A percentile compares a stretch with the other conserved stretches of the same genome.
Evolutionary conservation across 2,329 filamentous ascomycete species (phyloP).

Genomic region (Xylariales sp.): DNA sequence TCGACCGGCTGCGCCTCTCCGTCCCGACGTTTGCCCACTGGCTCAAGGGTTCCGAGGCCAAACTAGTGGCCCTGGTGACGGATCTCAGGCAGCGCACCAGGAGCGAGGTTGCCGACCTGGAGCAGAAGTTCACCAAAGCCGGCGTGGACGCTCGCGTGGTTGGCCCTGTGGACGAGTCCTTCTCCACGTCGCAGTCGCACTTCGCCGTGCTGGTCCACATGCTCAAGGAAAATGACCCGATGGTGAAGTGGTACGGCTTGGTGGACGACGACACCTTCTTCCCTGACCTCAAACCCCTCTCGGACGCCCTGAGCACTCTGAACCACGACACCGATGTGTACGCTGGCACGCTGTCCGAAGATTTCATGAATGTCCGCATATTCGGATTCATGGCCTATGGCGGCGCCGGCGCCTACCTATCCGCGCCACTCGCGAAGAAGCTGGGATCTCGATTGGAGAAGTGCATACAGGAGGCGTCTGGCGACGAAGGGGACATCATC

Average conservation of each 20-base stretch:
- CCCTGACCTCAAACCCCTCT: conserved; percentile 46
- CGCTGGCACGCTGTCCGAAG: conserved; percentile 55
- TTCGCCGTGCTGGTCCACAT: conserved; percentile 51
- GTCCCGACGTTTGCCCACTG: conserved; percentile 50
- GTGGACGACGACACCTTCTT: conserved; percentile 64
- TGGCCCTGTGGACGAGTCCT: conserved; percentile 25
- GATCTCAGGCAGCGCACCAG: conserved; percentile 31
- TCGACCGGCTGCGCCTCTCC: conserved; percentile 44
- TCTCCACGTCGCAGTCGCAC: conserved; percentile 48
- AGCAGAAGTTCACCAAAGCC: conserved; percentile 24
- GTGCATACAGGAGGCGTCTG: conserved; percentile 40
- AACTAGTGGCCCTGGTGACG: conserved; percentile 46
- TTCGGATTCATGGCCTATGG: conserved; percentile 59
- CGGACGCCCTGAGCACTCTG: conserved; percentile 39
- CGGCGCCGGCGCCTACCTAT: conserved; percentile 57
- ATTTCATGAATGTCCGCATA: conserved; percentile 42
- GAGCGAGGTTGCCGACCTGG: conserved; percentile 25
- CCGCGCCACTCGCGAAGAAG: conserved; percentile 43
- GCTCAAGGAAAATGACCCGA: conserved; percentile 33
- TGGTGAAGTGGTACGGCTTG: conserved; percentile 51
- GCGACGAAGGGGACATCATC: conserved; percentile 47
- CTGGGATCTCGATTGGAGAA: conserved; percentile 41
- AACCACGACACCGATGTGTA: conserved; percentile 47
- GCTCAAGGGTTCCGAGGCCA: conserved; percentile 44
- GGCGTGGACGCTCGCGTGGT: conserved; percentile 30